Evolutionary conservation across 805 yeast genomes (phyloP).

Genomic region (Teunomyces atbi): DNA sequence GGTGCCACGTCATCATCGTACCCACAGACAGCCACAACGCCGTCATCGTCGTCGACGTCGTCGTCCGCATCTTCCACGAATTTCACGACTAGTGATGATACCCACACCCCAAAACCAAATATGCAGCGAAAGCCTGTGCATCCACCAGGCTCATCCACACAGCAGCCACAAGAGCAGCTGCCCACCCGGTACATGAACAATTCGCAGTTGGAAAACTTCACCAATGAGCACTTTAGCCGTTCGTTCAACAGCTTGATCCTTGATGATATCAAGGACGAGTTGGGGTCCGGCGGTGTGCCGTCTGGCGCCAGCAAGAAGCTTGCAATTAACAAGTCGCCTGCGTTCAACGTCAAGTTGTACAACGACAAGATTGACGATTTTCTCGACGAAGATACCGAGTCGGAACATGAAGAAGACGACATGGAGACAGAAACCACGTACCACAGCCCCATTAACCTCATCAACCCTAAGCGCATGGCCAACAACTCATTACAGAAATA

Average conservation of each 20-base stretch:
- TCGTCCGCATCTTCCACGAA: constrained; percentile 1
- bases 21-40: constrained; percentile 2
- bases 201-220: constrained; percentile 28
- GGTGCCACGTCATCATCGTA: constrained; percentile 16
- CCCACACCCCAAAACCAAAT: constrained; percentile 1
- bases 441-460: neutral
- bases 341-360: constrained; percentile 38
- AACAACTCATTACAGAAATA: constrained; percentile 4
- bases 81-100: neutral
- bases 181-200: constrained; percentile 7
- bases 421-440: constrained; percentile 4
- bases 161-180: constrained; percentile 2
- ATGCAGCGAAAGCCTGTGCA: neutral
- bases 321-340: constrained; percentile 40
- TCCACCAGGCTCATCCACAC: neutral
- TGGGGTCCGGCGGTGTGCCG: neutral
- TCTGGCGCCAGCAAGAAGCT: constrained; percentile 12
- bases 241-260: constrained; percentile 43
- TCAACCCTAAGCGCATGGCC: neutral
- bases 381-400: constrained; percentile 16
- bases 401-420: constrained; percentile 5
- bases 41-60: neutral
- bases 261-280: constrained; percentile 32
- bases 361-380: constrained; percentile 22
- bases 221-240: constrained; percentile 39